Evolutionary conservation across 176 grass and related monocot genomes (phyloP), one percentile per base, ranked within the genome.

Genomic region (Triticum timopheevii): DNA sequence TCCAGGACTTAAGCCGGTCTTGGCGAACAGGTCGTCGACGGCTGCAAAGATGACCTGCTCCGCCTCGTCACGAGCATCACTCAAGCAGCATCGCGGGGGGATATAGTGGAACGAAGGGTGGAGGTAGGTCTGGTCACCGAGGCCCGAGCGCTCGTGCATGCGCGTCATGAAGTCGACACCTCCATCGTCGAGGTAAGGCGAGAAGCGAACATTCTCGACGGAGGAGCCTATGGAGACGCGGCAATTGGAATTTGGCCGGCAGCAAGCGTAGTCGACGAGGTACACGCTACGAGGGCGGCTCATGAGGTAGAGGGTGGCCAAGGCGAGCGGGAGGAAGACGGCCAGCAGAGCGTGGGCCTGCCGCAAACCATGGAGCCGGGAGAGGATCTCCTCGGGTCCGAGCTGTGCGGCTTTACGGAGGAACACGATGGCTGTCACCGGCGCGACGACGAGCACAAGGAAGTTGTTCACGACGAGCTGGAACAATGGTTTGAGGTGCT

Each of bases 251-350:
- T 52, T 34, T 0, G 84, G 83, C 13, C 47, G 47, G 78, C 80
- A 86, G 61, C 88, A 89, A 28, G 83, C 62, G 15, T 90, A 90
- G 49, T 90, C 78, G 2, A 90, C 20, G 65, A 90, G 88, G 83
- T 90, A 90, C 10, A 90, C 83, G 58, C 28, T 49, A 7, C 49
- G 69, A 15, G 78, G 64, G 49, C 13, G 27, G 5, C 33, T 30
- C 25, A 81, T 35, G 22, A 87, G 36, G 64, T 70, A 76, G 8
- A 87, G 40, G 31, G n/a, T 38, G 13, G 10, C 47, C 54, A 47
- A 15, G 7, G 63, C 36, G 23, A 61, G 3, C 13, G 62, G 11
- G 15, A 90, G 13, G 78, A 82, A 50, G 2, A 5, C 13, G 7
- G 1, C 69, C 4, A 62, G 36, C 23, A 76, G 13, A 3, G 76